Conservation (phyloP, 108 stramenopile species). For the Bacterosira constricta region DNA sequence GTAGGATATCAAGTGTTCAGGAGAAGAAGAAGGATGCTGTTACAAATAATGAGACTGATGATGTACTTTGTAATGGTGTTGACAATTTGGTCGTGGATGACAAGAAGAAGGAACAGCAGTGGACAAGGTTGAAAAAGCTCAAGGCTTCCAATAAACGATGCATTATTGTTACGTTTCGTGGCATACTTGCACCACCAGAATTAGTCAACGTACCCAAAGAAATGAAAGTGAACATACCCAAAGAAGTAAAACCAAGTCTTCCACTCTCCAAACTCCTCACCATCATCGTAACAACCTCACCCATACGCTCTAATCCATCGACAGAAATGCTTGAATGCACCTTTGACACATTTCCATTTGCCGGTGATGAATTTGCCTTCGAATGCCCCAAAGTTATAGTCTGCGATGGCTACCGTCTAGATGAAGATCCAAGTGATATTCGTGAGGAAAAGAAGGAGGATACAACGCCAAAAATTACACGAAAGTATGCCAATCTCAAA, state of each 20-base stretch:
- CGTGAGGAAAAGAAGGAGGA: slow-evolving; percentile 27
- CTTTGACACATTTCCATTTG: slow-evolving; percentile 68
- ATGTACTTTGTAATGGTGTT: slow-evolving; percentile 1
- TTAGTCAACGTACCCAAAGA: neutral
- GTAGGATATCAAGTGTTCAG: slow-evolving; percentile 40
- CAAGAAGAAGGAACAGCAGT: neutral
- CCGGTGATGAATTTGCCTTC: slow-evolving; percentile 73
- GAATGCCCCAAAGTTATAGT: slow-evolving; percentile 81
- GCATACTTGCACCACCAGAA: slow-evolving; percentile 1
- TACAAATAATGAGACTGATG: slow-evolving; percentile 23
- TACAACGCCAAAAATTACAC: slow-evolving; percentile 33
- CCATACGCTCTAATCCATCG: slow-evolving; percentile 84
- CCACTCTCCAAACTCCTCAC: slow-evolving; percentile 74
- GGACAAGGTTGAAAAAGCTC: slow-evolving; percentile 29
- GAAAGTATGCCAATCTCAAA: slow-evolving; percentile 71
- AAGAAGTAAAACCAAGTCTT: neutral
- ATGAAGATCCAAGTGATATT: slow-evolving; percentile 17
- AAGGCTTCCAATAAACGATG: slow-evolving; percentile 25
- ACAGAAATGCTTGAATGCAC: slow-evolving; percentile 77
- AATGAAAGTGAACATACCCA: neutral
- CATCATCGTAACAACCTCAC: slow-evolving; percentile 82
- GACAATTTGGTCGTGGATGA: neutral
- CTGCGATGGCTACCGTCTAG: slow-evolving; percentile 72
- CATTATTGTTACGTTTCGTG: slow-evolving; percentile 33
- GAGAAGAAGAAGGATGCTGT: neutral